These are phyloP conservation scores for Linnemannia elongata DNA, from an alignment of 192 early-diverging fungal species.

Conservation along the genomic window DNA sequence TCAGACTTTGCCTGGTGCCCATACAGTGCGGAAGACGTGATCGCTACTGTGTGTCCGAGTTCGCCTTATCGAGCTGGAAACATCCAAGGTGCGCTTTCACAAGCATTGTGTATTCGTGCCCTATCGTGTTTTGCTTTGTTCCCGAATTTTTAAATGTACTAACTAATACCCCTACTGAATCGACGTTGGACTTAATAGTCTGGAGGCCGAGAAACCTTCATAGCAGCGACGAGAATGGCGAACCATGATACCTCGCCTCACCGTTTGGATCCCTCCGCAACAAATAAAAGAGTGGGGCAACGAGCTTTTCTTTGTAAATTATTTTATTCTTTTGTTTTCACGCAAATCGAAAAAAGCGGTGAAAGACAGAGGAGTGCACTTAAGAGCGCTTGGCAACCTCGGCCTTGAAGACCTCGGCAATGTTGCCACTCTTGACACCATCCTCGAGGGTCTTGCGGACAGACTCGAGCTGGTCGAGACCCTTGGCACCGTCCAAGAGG, in stretches of 20 bases:
- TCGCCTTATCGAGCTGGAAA: not conserved
- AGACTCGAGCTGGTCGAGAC: constrained; percentile 65
- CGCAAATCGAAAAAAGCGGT: not conserved
- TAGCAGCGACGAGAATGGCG: constrained; percentile 27
- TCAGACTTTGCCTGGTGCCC: constrained; percentile 48
- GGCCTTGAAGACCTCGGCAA: constrained; percentile 69
- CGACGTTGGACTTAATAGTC: not conserved
- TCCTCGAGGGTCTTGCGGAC: constrained; percentile 72
- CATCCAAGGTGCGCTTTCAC: constrained; percentile 35
- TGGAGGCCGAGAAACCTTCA: constrained; percentile 35
- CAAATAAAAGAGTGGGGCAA: not conserved
- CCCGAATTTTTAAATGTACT: too few relatives aligned
- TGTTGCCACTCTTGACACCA: constrained; percentile 73
- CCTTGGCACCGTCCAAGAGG: constrained; percentile 78
- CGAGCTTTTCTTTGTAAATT: constrained; percentile 6
- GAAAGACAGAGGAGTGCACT: not conserved
- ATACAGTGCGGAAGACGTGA: constrained; percentile 31
- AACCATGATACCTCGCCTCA: constrained; percentile 7
- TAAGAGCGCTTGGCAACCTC: constrained; percentile 59
- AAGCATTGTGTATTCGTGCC: not conserved
- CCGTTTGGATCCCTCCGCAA: not conserved
- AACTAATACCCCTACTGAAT: not conserved
- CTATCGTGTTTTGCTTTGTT: not conserved
- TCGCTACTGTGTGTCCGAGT: constrained; percentile 28
- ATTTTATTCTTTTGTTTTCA: constrained; percentile 4